A percentile compares a stretch with the other conserved stretches of the same genome.
These are phyloP conservation scores for Closterium sp. DNA, from an alignment of 139 green algal genomes.

Conservation along the genomic window DNA sequence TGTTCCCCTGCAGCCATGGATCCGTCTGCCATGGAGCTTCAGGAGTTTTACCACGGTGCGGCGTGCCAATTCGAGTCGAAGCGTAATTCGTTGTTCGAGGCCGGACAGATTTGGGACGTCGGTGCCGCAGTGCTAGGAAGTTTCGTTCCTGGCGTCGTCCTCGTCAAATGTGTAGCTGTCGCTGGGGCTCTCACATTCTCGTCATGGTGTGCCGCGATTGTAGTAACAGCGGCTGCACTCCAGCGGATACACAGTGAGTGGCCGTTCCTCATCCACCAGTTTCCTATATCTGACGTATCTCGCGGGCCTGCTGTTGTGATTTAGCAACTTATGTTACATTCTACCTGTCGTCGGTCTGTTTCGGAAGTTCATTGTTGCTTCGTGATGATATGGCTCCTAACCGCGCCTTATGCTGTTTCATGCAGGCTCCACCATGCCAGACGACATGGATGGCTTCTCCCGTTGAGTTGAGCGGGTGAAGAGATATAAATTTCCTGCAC, in stretches of 20 bases:
- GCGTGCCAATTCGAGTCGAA: neutral
- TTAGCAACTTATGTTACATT: neutral
- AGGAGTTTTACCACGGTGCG: neutral
- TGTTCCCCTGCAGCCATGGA: neutral
- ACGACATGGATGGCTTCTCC: neutral
- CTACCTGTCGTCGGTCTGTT: neutral
- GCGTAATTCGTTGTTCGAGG: neutral
- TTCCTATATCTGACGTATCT: neutral
- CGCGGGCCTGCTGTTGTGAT: too few species aligned
- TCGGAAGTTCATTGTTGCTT: neutral
- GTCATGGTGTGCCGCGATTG: constrained; percentile 1
- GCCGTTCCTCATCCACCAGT: neutral
- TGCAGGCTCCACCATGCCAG: neutral
- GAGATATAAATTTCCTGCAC: neutral
- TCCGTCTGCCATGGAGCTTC: neutral
- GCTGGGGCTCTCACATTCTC: neutral
- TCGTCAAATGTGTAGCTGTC: neutral
- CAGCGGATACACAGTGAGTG: neutral
- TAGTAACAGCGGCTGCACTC: neutral
- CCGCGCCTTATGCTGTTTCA: neutral
- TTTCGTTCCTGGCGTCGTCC: neutral
- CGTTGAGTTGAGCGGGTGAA: neutral
- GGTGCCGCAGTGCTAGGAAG: neutral
- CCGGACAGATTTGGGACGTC: constrained; percentile 1
- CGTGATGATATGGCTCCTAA: neutral